Evolutionary conservation across 2,329 filamentous ascomycete species (phyloP), one percentile per base, ranked within the genome.

Genomic region (Colletotrichum paranaense): DNA sequence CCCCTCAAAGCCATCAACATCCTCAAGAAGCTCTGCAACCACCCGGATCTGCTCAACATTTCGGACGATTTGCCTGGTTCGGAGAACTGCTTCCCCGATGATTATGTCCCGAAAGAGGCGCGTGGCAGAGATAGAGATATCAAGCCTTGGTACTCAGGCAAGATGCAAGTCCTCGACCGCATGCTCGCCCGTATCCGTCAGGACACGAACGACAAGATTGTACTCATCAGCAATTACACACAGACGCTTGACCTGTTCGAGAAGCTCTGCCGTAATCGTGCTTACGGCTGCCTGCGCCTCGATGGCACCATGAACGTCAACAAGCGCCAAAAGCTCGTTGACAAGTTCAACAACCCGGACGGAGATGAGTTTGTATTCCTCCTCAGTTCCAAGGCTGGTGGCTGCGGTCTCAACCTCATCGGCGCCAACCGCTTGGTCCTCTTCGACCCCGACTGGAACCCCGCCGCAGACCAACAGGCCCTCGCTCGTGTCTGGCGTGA

Each of bases 181-280:
- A 99, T 99, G 97, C 90, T 99, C 62, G 95, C 95, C 42, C 93
- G 96, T 32, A 99, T 99, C 77, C 94, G 95, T 19, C 92, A 95
- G 78, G 96, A 98, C 79, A 98, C 97, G 0, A 98, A 98, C 78
- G 97, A 99, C 88, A 99, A 99, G 84, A 99, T 99, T 78, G 97
- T 99, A 14, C 90, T 99, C 70, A 99, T 99, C 82, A 98, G 95
- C 83, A 99, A 99, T 80, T 99, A 98, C 84, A 99, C 97, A 0
- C 94, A 97, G 78, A 99, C 97, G 0, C 89, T 99, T 4, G 97
- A 99, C 82, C 88, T 99, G 3, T 98, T 99, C 80, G 95, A 98
- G 77, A 92, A 92, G 74, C 89, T 99, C 9, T 99, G 97, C 80
- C 94, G 96, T 55, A 89, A 91, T 69, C 93, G 95, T 19, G 90